These are phyloP conservation scores for Oropetium thomaeum DNA, from an alignment of 176 grass and related monocot genomes.

Conservation along the genomic window DNA sequence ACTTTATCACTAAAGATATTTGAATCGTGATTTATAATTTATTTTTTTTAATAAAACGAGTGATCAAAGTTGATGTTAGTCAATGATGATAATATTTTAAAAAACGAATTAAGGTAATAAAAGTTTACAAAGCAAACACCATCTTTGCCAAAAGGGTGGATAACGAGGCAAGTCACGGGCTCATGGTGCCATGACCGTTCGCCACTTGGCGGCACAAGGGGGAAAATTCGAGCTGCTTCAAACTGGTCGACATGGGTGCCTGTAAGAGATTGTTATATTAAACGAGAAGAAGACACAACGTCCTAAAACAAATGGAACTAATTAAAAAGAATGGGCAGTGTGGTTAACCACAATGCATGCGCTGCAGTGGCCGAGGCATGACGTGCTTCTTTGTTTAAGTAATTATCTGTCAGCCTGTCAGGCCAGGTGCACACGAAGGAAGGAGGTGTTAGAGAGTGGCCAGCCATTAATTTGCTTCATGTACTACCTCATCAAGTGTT, in stretches of 20 bases:
- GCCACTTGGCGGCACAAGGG: constrained; percentile 24
- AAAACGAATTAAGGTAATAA: too few species aligned
- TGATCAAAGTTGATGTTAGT: too few species aligned
- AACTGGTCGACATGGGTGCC: constrained; percentile 16
- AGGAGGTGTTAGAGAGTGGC: not conserved
- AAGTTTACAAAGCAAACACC: not conserved
- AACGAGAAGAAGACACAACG: not conserved
- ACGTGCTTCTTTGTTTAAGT: not conserved
- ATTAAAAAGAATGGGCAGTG: not conserved
- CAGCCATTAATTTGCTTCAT: not conserved
- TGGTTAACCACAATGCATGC: constrained; percentile 18
- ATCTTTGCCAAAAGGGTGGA: constrained; percentile 10
- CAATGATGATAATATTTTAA: too few species aligned
- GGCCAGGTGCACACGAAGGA: not conserved
- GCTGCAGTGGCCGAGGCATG: not conserved
- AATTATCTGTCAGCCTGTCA: not conserved
- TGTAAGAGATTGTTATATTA: not conserved
- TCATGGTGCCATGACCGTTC: constrained; percentile 19
- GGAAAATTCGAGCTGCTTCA: not conserved
- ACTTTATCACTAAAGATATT: too few species aligned
- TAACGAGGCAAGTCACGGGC: not conserved
- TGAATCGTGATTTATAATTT: too few species aligned
- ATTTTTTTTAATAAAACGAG: too few species aligned
- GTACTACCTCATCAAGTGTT: not conserved
- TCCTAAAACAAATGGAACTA: not conserved